These are phyloP conservation scores for Endoconidiophora laricicola DNA, from an alignment of 2,329 filamentous ascomycete species.

Conservation along the genomic window DNA sequence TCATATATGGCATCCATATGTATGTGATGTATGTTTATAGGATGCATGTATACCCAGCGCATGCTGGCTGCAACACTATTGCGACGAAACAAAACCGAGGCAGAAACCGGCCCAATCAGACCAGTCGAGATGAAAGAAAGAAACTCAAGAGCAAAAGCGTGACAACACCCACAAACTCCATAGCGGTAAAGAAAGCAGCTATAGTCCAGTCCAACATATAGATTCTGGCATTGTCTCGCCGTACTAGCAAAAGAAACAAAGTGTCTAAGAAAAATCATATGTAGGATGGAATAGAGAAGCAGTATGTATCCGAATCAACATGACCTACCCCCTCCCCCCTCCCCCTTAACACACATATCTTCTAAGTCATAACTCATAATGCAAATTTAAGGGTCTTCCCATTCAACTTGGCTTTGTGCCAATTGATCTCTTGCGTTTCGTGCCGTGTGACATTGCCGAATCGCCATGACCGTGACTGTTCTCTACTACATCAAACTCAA, in stretches of 20 bases:
- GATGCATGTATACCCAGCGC: too few species aligned
- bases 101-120: too few species aligned
- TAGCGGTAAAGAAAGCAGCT: neutral
- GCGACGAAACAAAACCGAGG: too few species aligned
- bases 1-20: too few species aligned
- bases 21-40: neutral
- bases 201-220: too few species aligned
- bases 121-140: neutral
- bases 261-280: neutral
- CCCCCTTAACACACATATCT: neutral
- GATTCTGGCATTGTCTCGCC: too few species aligned
- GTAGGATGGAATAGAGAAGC: neutral
- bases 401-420: neutral
- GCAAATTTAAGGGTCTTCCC: too few species aligned
- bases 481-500: constrained; percentile 1
- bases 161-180: neutral
- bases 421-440: constrained; percentile 9
- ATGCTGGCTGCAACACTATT: too few species aligned
- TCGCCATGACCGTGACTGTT: neutral
- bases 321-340: neutral
- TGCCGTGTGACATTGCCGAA: constrained; percentile 1
- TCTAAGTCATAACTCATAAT: too few species aligned
- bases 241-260: neutral
- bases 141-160: neutral
- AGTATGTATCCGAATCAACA: neutral